Conservation (phyloP, 2,329 filamentous ascomycete species). For the Fusarium liriodendri region DNA sequence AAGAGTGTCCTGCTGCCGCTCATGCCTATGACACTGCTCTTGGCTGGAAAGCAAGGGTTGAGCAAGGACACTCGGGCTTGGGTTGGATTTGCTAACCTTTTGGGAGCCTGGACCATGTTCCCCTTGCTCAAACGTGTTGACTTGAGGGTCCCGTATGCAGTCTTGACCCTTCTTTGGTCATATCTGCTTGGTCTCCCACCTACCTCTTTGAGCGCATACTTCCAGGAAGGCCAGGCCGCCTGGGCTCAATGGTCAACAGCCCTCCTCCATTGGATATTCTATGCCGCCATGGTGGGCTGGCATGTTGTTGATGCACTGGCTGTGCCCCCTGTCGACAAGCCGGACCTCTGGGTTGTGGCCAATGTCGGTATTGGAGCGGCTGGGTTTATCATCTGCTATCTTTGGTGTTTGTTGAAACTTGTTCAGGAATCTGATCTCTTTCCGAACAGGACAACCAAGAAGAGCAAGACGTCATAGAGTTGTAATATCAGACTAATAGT, state of each 20-base stretch:
- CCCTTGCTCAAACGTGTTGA: conserved; percentile 89
- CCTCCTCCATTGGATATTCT: conserved; percentile 80
- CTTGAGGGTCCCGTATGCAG: conserved; percentile 83
- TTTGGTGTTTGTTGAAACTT: conserved; percentile 87
- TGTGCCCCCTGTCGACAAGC: conserved; percentile 77
- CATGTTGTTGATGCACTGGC: conserved; percentile 80
- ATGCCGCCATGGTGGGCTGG: conserved; percentile 82
- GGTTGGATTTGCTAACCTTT: conserved; percentile 95
- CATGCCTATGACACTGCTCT: conserved; percentile 90
- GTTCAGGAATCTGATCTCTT: conserved; percentile 68
- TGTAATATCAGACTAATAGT: neutral
- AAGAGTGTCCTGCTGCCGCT: conserved; percentile 95
- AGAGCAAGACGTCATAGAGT: conserved; percentile 38
- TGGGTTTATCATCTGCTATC: conserved; percentile 87
- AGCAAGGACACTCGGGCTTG: conserved; percentile 82
- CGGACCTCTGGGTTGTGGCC: conserved; percentile 92
- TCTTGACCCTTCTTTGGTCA: conserved; percentile 88
- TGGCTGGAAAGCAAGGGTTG: conserved; percentile 83
- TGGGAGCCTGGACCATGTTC: conserved; percentile 94
- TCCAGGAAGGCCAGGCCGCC: conserved; percentile 57
- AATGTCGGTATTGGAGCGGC: conserved; percentile 89
- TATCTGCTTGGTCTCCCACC: conserved; percentile 91
- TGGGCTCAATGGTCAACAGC: conserved; percentile 65
- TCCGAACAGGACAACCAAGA: conserved; percentile 47
- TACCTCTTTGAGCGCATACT: conserved; percentile 76